Percentiles rank a stretch among this genome's conserved stretches.
These are phyloP conservation scores for Rhizopogon vinicolor DNA, from an alignment of 768 basidiomycete species.

Conservation along the genomic window DNA sequence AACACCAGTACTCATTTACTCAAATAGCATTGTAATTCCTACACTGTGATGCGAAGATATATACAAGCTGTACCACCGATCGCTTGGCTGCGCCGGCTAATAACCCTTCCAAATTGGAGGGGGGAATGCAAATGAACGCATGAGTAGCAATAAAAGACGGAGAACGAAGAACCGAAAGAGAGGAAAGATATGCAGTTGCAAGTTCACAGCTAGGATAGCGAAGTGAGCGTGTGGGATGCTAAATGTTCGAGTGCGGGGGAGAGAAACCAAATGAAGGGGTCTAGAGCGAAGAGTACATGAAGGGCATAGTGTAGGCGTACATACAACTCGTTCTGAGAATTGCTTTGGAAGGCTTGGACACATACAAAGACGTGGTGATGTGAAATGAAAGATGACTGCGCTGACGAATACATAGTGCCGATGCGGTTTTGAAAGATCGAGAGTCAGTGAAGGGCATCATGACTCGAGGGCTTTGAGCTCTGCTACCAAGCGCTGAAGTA, in stretches of 20 bases:
- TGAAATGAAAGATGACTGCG: conserved; percentile 16
- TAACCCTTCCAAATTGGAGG: background rate
- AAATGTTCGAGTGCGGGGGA: conserved; percentile 17
- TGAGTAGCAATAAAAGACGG: background rate
- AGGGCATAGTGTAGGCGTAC: conserved; percentile 21
- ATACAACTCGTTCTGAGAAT: conserved; percentile 19
- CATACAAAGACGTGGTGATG: conserved; percentile 23
- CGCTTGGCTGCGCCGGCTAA: conserved; percentile 1
- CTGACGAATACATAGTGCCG: conserved; percentile 23
- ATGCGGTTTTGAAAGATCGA: conserved; percentile 7
- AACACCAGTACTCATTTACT: too few relatives aligned
- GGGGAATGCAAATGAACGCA: background rate
- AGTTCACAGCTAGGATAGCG: conserved; percentile 20
- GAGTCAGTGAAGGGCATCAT: conserved; percentile 11
- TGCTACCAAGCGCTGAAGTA: conserved; percentile 52
- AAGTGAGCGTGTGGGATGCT: conserved; percentile 18
- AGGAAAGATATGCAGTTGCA: conserved; percentile 2
- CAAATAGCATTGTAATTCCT: conserved; percentile 1
- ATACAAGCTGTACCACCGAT: conserved; percentile 3
- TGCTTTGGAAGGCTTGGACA: conserved; percentile 19
- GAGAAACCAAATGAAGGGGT: background rate
- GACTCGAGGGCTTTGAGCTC: conserved; percentile 52
- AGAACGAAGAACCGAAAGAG: background rate
- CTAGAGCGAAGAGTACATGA: conserved; percentile 1
- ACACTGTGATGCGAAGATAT: conserved; percentile 8